phyloP scores from a whole-genome alignment of 73 alveolate genomes.

The Paramecium sonneborni region DNA sequence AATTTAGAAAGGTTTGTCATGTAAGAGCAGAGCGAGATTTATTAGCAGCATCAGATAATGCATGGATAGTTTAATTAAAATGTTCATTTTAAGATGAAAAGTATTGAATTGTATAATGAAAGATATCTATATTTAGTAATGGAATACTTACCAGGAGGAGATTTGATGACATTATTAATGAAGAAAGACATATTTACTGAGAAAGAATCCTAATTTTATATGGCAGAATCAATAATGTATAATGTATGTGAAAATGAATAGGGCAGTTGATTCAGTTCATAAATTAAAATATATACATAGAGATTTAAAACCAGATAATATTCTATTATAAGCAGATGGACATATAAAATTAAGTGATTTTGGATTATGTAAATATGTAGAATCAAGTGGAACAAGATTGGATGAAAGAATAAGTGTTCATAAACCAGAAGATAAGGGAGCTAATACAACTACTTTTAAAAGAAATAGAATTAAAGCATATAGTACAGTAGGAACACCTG shows the following conservation, averaged over 20 bases:
- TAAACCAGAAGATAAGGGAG: constrained; percentile 57
- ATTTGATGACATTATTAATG: constrained; percentile 85
- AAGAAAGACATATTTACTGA: constrained; percentile 88
- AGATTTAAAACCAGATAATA: constrained; percentile 90
- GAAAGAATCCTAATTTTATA: constrained; percentile 85
- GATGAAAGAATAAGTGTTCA: constrained; percentile 65
- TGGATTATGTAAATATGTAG: constrained; percentile 73
- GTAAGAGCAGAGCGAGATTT: constrained; percentile 85
- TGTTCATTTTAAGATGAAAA: constrained; percentile 72
- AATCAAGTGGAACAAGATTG: constrained; percentile 34
- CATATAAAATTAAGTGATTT: constrained; percentile 82
- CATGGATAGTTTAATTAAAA: constrained; percentile 71
- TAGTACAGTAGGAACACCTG: constrained; percentile 95
- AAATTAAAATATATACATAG: constrained; percentile 88
- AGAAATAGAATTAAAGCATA: constrained; percentile 68
- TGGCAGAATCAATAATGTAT: constrained; percentile 80
- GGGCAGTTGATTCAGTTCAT: constrained; percentile 89
- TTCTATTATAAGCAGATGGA: constrained; percentile 82
- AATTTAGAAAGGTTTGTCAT: constrained; percentile 48
- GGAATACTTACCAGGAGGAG: constrained; percentile 77
- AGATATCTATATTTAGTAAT: constrained; percentile 70
- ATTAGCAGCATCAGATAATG: constrained; percentile 72
- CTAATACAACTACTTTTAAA: background rate
- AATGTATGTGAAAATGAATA: background rate
- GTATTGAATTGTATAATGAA: constrained; percentile 57